phyloP scores from a whole-genome alignment of 192 early-diverging fungal genomes.

The Linnemannia exigua region DNA sequence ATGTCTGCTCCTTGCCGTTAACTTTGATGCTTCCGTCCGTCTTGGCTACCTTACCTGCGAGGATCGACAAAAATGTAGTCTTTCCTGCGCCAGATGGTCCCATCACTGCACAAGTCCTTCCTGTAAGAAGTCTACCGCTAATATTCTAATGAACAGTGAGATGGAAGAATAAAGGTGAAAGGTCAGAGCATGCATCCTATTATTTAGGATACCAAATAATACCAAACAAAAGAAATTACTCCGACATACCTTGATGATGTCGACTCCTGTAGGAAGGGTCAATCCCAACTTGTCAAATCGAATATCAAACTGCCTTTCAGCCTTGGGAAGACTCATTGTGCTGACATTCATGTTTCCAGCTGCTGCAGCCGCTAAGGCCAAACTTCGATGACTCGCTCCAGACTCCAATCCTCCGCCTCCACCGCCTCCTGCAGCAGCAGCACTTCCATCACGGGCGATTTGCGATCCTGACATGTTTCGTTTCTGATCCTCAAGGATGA shows the following conservation, averaged over 20 bases:
- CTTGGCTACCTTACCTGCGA: slow-evolving; percentile 73
- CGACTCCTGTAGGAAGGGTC: slow-evolving; percentile 57
- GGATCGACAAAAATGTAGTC: slow-evolving; percentile 72
- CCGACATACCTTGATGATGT: slow-evolving; percentile 65
- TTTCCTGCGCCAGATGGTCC: slow-evolving; percentile 74
- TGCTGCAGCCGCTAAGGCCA: slow-evolving; percentile 32
- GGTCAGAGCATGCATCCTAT: not conserved
- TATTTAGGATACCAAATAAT: not conserved
- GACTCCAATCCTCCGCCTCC: slow-evolving; percentile 20
- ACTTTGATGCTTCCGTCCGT: slow-evolving; percentile 64
- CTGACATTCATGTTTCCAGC: slow-evolving; percentile 49
- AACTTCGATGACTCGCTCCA: slow-evolving; percentile 34
- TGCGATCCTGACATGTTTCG: slow-evolving; percentile 14
- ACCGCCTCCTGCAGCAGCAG: not conserved
- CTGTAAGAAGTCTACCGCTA: slow-evolving; percentile 67
- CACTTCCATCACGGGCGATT: not conserved
- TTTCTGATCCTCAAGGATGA: slow-evolving; percentile 28
- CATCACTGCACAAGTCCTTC: slow-evolving; percentile 73
- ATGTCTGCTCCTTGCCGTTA: slow-evolving; percentile 47
- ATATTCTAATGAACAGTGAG: slow-evolving; percentile 54
- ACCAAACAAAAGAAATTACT: not conserved
- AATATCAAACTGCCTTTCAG: slow-evolving; percentile 67
- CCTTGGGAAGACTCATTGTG: slow-evolving; percentile 43
- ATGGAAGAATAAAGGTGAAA: not conserved
- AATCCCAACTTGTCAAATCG: slow-evolving; percentile 56